Percentiles rank a stretch among this genome's conserved stretches.
These are phyloP conservation scores for Alternaria sp. DNA, from an alignment of 2,329 filamentous ascomycete genomes.

Conservation along the genomic window DNA sequence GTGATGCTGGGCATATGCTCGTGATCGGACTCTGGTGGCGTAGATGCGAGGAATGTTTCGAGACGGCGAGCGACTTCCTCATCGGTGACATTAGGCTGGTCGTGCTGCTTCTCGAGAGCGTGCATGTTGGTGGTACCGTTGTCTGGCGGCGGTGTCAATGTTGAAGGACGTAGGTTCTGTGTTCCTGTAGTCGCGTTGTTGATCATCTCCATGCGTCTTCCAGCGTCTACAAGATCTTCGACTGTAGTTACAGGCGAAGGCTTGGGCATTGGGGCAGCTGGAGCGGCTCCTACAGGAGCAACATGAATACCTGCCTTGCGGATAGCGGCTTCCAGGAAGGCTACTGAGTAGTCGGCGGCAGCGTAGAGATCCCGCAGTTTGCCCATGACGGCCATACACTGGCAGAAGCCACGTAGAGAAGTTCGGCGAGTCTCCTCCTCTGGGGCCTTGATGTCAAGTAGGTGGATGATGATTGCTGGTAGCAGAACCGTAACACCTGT, in stretches of 20 bases:
- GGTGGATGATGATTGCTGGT: slow-evolving; percentile 90
- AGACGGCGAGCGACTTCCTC: slow-evolving; percentile 56
- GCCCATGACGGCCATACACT: slow-evolving; percentile 92
- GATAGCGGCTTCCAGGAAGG: slow-evolving; percentile 90
- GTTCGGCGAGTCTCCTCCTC: slow-evolving; percentile 72
- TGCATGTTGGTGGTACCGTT: slow-evolving; percentile 42
- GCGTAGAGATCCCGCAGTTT: slow-evolving; percentile 87
- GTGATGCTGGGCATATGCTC: slow-evolving; percentile 40
- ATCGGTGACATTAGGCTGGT: slow-evolving; percentile 47
- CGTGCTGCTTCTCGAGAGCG: slow-evolving; percentile 38
- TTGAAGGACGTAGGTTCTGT: slow-evolving; percentile 31
- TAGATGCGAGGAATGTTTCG: slow-evolving; percentile 58
- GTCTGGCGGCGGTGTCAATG: slow-evolving; percentile 52
- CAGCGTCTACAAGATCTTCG: slow-evolving; percentile 55
- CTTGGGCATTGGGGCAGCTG: slow-evolving; percentile 31
- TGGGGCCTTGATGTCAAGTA: slow-evolving; percentile 88
- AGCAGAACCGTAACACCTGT: slow-evolving; percentile 90
- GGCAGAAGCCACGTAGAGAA: slow-evolving; percentile 81
- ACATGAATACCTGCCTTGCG: slow-evolving; percentile 83
- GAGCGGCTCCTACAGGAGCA: slow-evolving; percentile 48
- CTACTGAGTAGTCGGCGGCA: slow-evolving; percentile 93
- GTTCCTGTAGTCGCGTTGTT: slow-evolving; percentile 17
- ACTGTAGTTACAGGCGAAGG: slow-evolving; percentile 48
- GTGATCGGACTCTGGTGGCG: slow-evolving; percentile 54
- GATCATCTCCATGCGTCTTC: slow-evolving; percentile 48